A percentile compares a stretch with the other conserved stretches of the same genome.
Evolutionary conservation across 2,329 filamentous ascomycete species (phyloP).

Genomic region (Blastomyces parvus): DNA sequence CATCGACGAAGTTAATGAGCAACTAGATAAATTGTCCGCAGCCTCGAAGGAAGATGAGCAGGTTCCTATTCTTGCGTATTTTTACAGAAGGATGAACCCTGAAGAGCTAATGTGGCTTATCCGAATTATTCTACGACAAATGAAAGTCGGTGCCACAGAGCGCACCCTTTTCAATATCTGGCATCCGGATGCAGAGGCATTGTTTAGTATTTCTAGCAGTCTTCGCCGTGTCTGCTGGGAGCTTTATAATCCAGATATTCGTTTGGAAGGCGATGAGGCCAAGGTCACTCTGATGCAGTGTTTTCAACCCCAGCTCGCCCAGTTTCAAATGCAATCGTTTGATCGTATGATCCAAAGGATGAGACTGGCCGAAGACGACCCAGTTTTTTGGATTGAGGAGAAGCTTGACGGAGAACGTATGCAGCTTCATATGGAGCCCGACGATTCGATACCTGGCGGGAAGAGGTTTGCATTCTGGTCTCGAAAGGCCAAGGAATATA

Average conservation of each 20-base stretch:
- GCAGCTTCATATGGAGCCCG: constrained; percentile 83
- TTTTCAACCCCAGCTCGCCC: constrained; percentile 90
- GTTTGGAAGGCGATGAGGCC: constrained; percentile 64
- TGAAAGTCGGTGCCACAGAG: constrained; percentile 70
- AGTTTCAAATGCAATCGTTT: constrained; percentile 78
- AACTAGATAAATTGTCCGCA: constrained; percentile 67
- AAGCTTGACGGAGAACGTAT: constrained; percentile 95
- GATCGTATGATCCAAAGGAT: constrained; percentile 65
- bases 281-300: constrained; percentile 81
- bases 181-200: constrained; percentile 65
- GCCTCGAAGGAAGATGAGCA: constrained; percentile 77
- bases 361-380: constrained; percentile 57
- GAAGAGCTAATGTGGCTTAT: constrained; percentile 93
- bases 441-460: constrained; percentile 58
- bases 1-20: constrained; percentile 79
- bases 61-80: constrained; percentile 65
- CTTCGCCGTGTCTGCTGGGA: constrained; percentile 92
- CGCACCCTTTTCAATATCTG: constrained; percentile 76
- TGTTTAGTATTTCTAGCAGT: constrained; percentile 87
- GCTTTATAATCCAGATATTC: constrained; percentile 60
- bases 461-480: constrained; percentile 83
- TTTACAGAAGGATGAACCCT: constrained; percentile 85
- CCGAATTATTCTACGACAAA: constrained; percentile 77
- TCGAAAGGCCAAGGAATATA: constrained; percentile 91
- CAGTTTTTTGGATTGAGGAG: constrained; percentile 92